Base-by-base conservation (phyloP, 2,329 filamentous ascomycete genomes). In the Diplodia seriata region DNA sequence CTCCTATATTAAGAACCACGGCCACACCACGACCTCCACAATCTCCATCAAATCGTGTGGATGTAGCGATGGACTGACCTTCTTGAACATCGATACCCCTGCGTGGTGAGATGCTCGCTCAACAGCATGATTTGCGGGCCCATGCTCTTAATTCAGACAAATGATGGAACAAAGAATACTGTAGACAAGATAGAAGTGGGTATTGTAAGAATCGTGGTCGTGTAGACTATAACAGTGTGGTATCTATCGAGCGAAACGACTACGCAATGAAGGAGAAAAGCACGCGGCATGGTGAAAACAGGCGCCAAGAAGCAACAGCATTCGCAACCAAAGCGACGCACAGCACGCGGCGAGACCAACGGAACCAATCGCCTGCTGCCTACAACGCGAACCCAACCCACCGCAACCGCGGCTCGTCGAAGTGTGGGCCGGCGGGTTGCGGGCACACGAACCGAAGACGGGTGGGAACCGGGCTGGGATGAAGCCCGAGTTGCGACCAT, bases 221-320 rank as follows among this genome's bases (percentile, higher is more conserved):
- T 31, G 38, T 38, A 49, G 20, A 36, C n/a, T 49, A 63, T 51
- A 63, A 63, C 59, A 63, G 36, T 63, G 59, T 63, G 59, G 59
- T 63, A 63, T 63, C 59, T 63, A 63, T 63, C 59, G 59, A 51
- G 59, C 47, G 59, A 63, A 63, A 31, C n/a, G 47, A 63, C n/a
- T 15, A 51, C 47, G 59, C n/a, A 23, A 49, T 15, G 14, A 12
- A 11, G 31, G 31, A 51, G 47, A 23, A 49, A 50, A 20, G 43
- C 18, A 51, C 23, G 29, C 12, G 26, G 59, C 12, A 63, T n/a
- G 23, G n/a, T 14, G n/a, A 36, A 51, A 51, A 51, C 38, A 33
- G 15, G 26, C 9, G 33, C 26, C 18, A 11, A 31, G 26, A 38
- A 56, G n/a, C 43, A 20, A 53, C 23, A 14, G 12, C 20, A 29